Conservation (phyloP, 345 rosid genomes). For the Dovyalis caffra region DNA sequence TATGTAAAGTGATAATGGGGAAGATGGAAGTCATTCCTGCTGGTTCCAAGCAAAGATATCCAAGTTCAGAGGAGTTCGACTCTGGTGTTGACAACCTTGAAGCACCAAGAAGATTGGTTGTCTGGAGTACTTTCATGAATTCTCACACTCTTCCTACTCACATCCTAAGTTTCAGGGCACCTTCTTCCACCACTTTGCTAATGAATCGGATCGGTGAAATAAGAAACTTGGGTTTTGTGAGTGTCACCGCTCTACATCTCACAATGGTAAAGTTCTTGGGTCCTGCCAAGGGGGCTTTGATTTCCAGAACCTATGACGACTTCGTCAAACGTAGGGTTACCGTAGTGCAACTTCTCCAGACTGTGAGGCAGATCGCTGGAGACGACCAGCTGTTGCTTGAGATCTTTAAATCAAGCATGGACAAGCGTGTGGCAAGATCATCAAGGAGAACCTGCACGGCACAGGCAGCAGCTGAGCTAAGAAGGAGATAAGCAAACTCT, state of each 20-base stretch:
- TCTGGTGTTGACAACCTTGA: constrained; percentile 23
- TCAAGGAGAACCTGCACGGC: too few relatives aligned
- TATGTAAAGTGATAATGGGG: constrained; percentile 42
- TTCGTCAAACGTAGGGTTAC: constrained; percentile 1
- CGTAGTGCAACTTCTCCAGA: background rate
- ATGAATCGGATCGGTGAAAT: background rate
- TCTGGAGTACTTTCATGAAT: constrained; percentile 27
- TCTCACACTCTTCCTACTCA: constrained; percentile 22
- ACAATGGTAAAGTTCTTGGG: constrained; percentile 13
- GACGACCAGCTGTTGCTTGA: constrained; percentile 1
- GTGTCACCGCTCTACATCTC: background rate
- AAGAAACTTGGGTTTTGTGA: background rate
- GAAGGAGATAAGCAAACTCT: too few relatives aligned
- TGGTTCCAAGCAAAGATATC: constrained; percentile 25
- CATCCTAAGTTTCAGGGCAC: constrained; percentile 24
- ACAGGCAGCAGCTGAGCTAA: too few relatives aligned
- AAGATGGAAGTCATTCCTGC: constrained; percentile 29
- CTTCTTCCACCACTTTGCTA: constrained; percentile 9
- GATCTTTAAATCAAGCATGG: background rate
- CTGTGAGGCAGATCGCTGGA: constrained; percentile 10
- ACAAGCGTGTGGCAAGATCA: constrained; percentile 2
- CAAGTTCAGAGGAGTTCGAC: constrained; percentile 19
- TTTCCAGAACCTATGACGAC: constrained; percentile 6
- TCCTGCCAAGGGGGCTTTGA: constrained; percentile 2
- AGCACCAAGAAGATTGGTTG: constrained; percentile 18